Base-by-base conservation (phyloP, 2,329 filamentous ascomycete genomes). In the Alternaria sp. region DNA sequence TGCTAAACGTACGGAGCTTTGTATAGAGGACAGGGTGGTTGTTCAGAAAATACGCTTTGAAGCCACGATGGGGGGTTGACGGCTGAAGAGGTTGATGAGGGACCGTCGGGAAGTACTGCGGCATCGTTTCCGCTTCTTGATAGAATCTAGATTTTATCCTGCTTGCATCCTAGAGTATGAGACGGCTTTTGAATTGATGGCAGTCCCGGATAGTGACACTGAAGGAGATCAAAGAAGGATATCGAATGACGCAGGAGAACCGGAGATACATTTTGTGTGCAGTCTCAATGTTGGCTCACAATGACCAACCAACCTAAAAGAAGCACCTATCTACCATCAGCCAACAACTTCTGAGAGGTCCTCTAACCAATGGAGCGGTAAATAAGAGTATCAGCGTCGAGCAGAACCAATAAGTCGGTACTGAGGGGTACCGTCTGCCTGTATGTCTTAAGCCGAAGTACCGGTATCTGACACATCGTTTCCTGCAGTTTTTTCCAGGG, bases 1-100 rank as follows among this genome's bases (percentile, higher is more conserved):
- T 54, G 38, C 51, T 54, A 9, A 54, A 44, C 11, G 36, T 54
- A 30, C 51, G 51, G 5, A 54, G 51, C 14, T 43, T 54, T 10
- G 36, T 54, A 38, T 44, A 44, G 11, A 54, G 14, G 12, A 32
- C 40, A 2, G 51, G 51, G 14, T 54, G 28, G n/a, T 54, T 43
- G 27, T 54, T 54, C 11, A 54, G 40, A 5, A 54, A 32, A 16
- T 54, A 54, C 18, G 36, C 51, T 44, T 44, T 43, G 38, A 27
- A 44, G 25, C 38, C 51, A 4, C 10, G 27, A n/a, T 44, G 27
- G 9, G 34, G 38, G 18, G 51, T 40, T 16, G 22, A 1, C 2
- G 51, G 51, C 3, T 54, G 51, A 14, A 27, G 18, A 14, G 27
- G 27, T 44, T 54, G 38, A 4, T 44, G 18, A 14, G 51, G 25